phyloP scores from a whole-genome alignment of 352 stramenopile species.

The Globisporangium recalcitrans region DNA sequence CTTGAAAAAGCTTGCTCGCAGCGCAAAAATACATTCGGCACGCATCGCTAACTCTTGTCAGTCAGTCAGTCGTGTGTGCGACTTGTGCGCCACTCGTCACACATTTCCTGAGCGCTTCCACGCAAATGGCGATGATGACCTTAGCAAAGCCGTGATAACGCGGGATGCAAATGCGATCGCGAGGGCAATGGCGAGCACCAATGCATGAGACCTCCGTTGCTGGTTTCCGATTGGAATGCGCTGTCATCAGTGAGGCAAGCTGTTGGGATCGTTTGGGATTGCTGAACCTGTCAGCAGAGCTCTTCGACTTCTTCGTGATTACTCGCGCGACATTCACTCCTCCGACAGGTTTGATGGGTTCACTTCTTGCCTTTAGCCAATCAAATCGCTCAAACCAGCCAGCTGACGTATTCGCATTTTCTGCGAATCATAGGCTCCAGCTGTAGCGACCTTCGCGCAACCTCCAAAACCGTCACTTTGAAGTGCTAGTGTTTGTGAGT shows the following conservation, averaged over 20 bases:
- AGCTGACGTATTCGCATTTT: background rate
- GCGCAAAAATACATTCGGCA: background rate
- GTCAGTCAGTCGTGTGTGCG: no score
- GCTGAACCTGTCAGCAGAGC: background rate
- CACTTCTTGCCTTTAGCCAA: background rate
- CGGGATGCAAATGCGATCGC: no score
- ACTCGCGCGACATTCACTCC: background rate
- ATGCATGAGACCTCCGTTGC: no score
- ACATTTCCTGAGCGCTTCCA: no score
- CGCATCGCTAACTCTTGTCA: background rate
- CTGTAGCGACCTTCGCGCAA: conserved; percentile 1
- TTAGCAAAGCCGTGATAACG: background rate
- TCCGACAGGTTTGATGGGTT: no score
- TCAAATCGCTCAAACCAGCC: background rate
- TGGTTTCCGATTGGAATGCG: background rate
- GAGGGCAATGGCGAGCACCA: background rate
- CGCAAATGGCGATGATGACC: background rate
- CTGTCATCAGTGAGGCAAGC: background rate
- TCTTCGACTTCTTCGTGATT: background rate
- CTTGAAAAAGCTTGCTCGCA: background rate
- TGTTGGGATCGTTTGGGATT: no score
- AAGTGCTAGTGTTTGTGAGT: background rate
- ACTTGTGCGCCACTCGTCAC: no score
- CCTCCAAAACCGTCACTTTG: background rate
- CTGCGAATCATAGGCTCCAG: background rate